Evolutionary conservation across 371 early-diverging fungal genomes (phyloP), one percentile per base, ranked within the genome.

Genomic region (Parasitella parasitica): DNA sequence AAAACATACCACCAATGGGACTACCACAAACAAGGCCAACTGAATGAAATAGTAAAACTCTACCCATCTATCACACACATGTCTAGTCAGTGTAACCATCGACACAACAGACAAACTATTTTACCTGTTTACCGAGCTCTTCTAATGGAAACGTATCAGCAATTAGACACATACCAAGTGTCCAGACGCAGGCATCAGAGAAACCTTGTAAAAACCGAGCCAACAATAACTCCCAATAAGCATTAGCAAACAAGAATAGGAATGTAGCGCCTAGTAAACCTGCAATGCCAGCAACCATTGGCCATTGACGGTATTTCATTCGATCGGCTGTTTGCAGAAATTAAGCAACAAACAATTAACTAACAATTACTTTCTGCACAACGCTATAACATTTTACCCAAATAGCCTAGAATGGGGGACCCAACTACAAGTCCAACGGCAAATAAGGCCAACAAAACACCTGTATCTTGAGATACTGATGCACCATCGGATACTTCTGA

Each of bases 381-480:
- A 46, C 46, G 24, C 20, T 46, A 46, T 46, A 24, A 46, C 46
- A 46, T 46, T 46, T n/a, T 64, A 66, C 66, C 61, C 7, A 60
- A 27, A 70, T 80, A 73, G n/a, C 90, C 93, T 41, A 91, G 79
- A 5, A 85, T 37, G 4, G 90, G 87, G 0, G 92, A 84, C 3
- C 86, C 85, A 9, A 87, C 54, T 38, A 94, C 71, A 53, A 93
- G 69, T 13, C 92, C 93, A 3, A 80, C 72, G 8, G 79, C 79
- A 46, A 78, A 82, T 57, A 75, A 72, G 32, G 82, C 89, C 12
- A 93, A 76, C n/a, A 93, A 77, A 39, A 91, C 63, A 20, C 91
- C 92, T 46, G 88, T 85, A 43, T 80, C 73, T 28, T 71, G 70
- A 11, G 79, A 70, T 18, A 79, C 72, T 39, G 78, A 80, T 5